phyloP scores from a whole-genome alignment of 2,329 filamentous ascomycete genomes.

The Drechslera avenae region DNA sequence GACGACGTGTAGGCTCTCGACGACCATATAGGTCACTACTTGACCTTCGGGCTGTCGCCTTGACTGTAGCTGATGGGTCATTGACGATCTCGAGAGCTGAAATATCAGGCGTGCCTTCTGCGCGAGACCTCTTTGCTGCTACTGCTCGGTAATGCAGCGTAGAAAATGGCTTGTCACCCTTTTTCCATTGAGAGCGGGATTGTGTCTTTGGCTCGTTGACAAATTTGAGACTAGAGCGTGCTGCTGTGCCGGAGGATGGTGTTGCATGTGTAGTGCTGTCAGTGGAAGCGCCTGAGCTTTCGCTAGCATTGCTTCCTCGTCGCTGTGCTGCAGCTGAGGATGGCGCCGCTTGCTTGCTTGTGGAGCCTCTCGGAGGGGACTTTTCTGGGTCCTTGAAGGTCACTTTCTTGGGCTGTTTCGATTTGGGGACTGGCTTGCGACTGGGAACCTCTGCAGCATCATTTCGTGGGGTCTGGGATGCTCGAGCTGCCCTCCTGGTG shows the following conservation, averaged over 20 bases:
- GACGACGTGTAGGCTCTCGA: slow-evolving; percentile 27
- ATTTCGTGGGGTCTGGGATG: background rate
- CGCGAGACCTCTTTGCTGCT: slow-evolving; percentile 29
- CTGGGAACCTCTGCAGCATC: background rate
- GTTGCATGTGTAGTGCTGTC: background rate
- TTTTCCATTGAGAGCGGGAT: slow-evolving; percentile 17
- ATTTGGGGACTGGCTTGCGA: background rate
- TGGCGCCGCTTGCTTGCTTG: too few species aligned
- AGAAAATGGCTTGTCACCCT: slow-evolving; percentile 20
- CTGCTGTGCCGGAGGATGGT: background rate
- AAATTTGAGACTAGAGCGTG: slow-evolving; percentile 28
- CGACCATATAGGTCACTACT: slow-evolving; percentile 30
- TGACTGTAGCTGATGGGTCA: slow-evolving; percentile 10
- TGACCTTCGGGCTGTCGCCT: background rate
- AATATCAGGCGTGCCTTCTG: slow-evolving; percentile 35
- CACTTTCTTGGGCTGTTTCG: background rate
- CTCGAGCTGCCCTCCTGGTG: background rate
- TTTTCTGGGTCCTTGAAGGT: too few species aligned
- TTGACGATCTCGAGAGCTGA: slow-evolving; percentile 33
- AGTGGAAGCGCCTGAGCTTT: background rate
- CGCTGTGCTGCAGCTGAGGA: background rate
- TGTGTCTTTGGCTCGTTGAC: slow-evolving; percentile 28
- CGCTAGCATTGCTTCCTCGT: background rate
- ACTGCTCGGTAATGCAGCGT: slow-evolving; percentile 22
- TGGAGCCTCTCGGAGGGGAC: too few species aligned